Base-by-base conservation (phyloP, 2,329 filamentous ascomycete genomes). In the Graphilbum fragrans region DNA sequence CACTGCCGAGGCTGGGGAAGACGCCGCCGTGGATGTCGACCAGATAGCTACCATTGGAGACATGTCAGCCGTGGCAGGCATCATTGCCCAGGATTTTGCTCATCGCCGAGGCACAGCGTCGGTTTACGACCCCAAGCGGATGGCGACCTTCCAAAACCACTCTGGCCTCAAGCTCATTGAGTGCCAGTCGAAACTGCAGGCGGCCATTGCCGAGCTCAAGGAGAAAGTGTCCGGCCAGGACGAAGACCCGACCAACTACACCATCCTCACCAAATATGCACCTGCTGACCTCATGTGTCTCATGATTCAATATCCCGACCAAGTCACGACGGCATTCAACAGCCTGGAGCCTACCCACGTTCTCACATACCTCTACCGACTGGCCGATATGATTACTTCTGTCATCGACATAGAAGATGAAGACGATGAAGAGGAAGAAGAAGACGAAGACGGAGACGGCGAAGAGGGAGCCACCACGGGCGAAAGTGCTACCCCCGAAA, bases 151-250 rank as follows among this genome's bases (percentile, higher is more conserved):
- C 47, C 79, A 84, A 56, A 79, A 79, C 20, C 80, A 84, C 55
- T 85, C 81, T 0, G 82, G 81, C 2, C 78, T 80, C 14, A 82
- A 83, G 55, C 67, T 86, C 18, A 80, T 86, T 61, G 82, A 84
- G 52, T 76, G 77, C 2, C 77, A 82, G 52, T 74, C 77, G 4
- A 72, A 76, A 44, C 65, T 83, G 41, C 70, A 64, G 50, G 70
- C 68, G 9, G 59, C 61, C 35, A 54, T 56, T 23, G 14, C 23
- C 23, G 55, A 52, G 12, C 47, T 51, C 11, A 39, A 33, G 8
- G 34, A 43, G 2, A 43, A 49, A 1, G 18, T 40, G 35, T 48
- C 31, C 8, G 42, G n/a, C 14, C 25, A 41, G 3, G 42, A 36
- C 19, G 38, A 41, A 3, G 8, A 17, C 1, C 39, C 43, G 3